phyloP scores from a whole-genome alignment of 768 basidiomycete species.

The Leccinellum luteum region DNA sequence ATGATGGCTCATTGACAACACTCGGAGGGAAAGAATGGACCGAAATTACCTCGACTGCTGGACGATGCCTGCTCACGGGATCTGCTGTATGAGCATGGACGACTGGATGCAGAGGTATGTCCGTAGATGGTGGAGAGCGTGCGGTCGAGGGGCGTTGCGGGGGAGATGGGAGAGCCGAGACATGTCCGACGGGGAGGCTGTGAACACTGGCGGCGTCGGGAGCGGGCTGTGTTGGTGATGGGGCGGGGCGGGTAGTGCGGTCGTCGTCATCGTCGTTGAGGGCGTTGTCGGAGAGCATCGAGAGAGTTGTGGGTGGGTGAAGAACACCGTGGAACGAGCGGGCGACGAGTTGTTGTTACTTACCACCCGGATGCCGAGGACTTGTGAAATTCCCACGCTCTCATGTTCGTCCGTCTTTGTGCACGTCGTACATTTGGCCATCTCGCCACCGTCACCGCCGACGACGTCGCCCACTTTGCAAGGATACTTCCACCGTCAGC shows the following conservation, averaged over 20 bases:
- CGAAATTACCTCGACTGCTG: conserved; percentile 53
- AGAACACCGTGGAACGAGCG: neutral
- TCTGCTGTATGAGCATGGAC: conserved; percentile 9
- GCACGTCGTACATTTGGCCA: conserved; percentile 19
- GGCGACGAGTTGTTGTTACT: neutral
- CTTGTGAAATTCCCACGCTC: neutral
- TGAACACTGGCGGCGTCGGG: conserved; percentile 55
- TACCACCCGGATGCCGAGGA: neutral
- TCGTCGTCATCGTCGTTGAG: neutral
- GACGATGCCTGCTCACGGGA: conserved; percentile 44
- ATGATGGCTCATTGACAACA: conserved; percentile 6
- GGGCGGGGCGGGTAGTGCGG: neutral
- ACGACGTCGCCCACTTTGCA: conserved; percentile 68
- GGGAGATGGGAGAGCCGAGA: conserved; percentile 39
- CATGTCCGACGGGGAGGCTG: conserved; percentile 56
- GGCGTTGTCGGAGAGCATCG: neutral
- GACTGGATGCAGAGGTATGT: neutral
- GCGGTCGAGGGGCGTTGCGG: conserved; percentile 34
- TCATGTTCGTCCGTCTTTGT: neutral
- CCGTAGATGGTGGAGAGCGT: conserved; percentile 22
- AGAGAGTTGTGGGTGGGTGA: neutral
- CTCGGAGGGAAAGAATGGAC: conserved; percentile 3
- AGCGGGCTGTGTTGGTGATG: conserved; percentile 4
- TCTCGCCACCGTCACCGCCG: conserved; percentile 49
- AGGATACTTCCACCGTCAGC: conserved; percentile 59